phyloP scores from a whole-genome alignment of 2,329 filamentous ascomycete genomes.

The Dactylonectria estremocensis region DNA sequence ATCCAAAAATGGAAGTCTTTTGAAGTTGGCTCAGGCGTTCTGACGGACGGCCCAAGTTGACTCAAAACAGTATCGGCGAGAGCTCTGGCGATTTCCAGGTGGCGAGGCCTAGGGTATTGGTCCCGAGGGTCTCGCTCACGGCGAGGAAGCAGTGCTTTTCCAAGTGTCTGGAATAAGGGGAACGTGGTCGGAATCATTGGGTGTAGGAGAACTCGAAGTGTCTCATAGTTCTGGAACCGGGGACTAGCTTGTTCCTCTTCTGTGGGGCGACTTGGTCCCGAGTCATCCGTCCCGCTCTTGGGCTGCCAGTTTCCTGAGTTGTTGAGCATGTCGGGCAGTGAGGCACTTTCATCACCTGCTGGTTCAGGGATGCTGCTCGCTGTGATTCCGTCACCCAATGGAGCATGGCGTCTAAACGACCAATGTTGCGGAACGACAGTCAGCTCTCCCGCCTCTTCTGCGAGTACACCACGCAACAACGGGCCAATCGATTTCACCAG shows the following conservation, averaged over 20 bases:
- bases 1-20: slow-evolving; percentile 87
- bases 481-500: slow-evolving; percentile 83
- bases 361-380: slow-evolving; percentile 39
- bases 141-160: slow-evolving; percentile 84
- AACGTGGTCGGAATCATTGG: slow-evolving; percentile 86
- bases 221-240: slow-evolving; percentile 81
- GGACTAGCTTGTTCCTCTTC: slow-evolving; percentile 61
- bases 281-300: slow-evolving; percentile 41
- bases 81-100: slow-evolving; percentile 72
- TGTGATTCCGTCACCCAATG: slow-evolving; percentile 40
- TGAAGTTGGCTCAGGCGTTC: slow-evolving; percentile 63
- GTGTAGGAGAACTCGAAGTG: slow-evolving; percentile 82
- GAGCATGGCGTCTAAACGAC: slow-evolving; percentile 58
- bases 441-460: slow-evolving; percentile 85
- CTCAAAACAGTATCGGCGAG: slow-evolving; percentile 80
- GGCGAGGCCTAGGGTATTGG: slow-evolving; percentile 66
- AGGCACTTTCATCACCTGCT: slow-evolving; percentile 49
- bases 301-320: slow-evolving; percentile 47
- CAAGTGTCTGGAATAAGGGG: slow-evolving; percentile 87
- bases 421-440: slow-evolving; percentile 81
- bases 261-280: slow-evolving; percentile 52
- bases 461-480: slow-evolving; percentile 84
- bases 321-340: slow-evolving; percentile 53
- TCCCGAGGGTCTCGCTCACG: slow-evolving; percentile 74
- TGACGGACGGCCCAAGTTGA: slow-evolving; percentile 70